Evolutionary conservation across 306 rosid species (phyloP).

Genomic region (Inga leiocalycina): DNA sequence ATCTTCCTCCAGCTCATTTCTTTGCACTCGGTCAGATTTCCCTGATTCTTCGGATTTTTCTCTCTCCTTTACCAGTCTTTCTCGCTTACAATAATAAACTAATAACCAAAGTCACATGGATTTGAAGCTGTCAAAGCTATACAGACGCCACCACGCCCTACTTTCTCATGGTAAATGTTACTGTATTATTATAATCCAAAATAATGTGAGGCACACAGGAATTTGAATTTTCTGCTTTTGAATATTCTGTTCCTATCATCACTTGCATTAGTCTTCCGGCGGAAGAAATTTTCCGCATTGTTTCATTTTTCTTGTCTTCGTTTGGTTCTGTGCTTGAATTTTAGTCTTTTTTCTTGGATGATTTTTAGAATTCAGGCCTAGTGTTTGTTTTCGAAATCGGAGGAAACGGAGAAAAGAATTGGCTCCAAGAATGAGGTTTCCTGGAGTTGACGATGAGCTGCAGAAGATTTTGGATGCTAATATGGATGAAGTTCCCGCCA

Average conservation of each 20-base stretch:
- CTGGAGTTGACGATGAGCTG: slow-evolving; percentile 58
- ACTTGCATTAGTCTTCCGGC: background rate
- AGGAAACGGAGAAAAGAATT: slow-evolving; percentile 27
- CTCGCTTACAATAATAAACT: background rate
- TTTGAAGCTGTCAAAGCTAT: slow-evolving; percentile 35
- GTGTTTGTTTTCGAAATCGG: background rate
- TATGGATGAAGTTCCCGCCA: slow-evolving; percentile 74
- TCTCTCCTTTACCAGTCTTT: background rate
- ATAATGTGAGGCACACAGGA: background rate
- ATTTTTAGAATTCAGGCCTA: slow-evolving; percentile 37
- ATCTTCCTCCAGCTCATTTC: background rate
- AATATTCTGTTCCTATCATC: background rate
- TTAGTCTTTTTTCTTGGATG: background rate
- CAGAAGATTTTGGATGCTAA: slow-evolving; percentile 63
- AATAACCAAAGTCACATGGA: slow-evolving; percentile 31
- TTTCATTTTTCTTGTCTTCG: background rate
- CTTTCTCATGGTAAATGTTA: slow-evolving; percentile 21
- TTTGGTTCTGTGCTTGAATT: slow-evolving; percentile 10
- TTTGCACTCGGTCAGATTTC: background rate
- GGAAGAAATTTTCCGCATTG: background rate
- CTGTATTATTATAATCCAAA: background rate
- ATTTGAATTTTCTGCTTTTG: background rate
- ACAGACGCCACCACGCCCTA: slow-evolving; percentile 13
- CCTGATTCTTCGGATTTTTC: background rate
- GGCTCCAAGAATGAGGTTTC: slow-evolving; percentile 45